These are phyloP conservation scores for Fusarium pilosicola DNA, from an alignment of 2,329 filamentous ascomycete genomes.

Conservation along the genomic window DNA sequence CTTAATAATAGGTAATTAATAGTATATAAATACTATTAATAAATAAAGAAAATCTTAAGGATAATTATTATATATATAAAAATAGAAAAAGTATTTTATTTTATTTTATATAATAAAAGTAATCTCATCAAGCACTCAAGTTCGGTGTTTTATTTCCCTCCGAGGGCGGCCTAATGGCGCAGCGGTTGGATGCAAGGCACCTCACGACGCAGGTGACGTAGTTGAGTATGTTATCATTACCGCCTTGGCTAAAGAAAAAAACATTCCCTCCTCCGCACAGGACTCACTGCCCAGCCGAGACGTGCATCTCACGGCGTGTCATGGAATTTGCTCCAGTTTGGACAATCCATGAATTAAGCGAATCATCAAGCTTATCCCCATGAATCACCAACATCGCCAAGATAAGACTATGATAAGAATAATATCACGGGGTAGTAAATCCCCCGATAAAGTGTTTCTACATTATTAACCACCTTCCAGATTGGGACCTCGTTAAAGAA, in stretches of 20 bases:
- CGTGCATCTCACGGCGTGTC: fast-evolving
- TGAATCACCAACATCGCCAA: fast-evolving
- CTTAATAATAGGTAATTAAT: too few relatives aligned
- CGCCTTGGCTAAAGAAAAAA: fast-evolving
- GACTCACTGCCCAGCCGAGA: neutral
- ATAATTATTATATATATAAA: too few relatives aligned
- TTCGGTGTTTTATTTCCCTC: too few relatives aligned
- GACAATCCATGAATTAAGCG: neutral
- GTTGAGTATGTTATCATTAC: neutral
- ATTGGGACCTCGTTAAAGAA: fast-evolving
- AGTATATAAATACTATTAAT: too few relatives aligned
- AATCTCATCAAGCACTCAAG: too few relatives aligned
- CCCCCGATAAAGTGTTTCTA: neutral
- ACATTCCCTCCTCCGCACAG: fast-evolving
- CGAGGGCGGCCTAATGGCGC: neutral
- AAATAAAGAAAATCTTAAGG: too few relatives aligned
- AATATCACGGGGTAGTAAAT: neutral
- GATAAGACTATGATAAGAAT: neutral
- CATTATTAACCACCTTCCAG: neutral
- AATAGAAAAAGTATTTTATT: too few relatives aligned
- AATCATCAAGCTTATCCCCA: neutral
- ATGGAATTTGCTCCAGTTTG: fast-evolving
- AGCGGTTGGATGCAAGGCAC: neutral
- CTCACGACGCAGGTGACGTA: neutral
- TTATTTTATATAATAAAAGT: too few relatives aligned